A percentile compares a stretch with the other conserved stretches of the same genome.
phyloP scores from a whole-genome alignment of 371 early-diverging fungal genomes.

The Mortierella sp. region DNA sequence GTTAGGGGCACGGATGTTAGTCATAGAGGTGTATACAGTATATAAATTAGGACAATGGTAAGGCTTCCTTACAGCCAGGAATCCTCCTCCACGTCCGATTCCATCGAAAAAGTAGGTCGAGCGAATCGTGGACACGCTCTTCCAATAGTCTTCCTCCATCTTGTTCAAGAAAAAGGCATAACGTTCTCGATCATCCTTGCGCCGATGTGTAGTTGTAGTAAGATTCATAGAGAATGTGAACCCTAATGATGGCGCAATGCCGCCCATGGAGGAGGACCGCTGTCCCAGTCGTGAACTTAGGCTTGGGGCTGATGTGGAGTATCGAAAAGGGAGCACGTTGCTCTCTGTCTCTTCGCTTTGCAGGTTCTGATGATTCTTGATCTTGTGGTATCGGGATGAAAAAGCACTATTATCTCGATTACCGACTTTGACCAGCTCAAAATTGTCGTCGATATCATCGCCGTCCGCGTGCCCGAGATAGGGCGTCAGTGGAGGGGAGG shows the following conservation, averaged over 20 bases:
- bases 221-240: slow-evolving; percentile 32
- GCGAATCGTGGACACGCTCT: slow-evolving; percentile 46
- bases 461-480: slow-evolving; percentile 14
- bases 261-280: slow-evolving; percentile 5
- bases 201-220: not conserved
- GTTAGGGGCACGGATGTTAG: too few species aligned
- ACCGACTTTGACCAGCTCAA: not conserved
- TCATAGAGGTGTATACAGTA: not conserved
- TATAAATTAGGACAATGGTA: not conserved
- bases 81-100: slow-evolving; percentile 52
- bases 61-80: slow-evolving; percentile 34
- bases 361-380: not conserved
- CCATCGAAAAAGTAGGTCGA: slow-evolving; percentile 53
- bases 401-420: slow-evolving; percentile 7
- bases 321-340: slow-evolving; percentile 1
- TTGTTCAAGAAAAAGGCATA: slow-evolving; percentile 16
- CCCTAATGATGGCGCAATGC: slow-evolving; percentile 7
- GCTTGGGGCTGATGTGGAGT: slow-evolving; percentile 34
- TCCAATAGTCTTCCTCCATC: slow-evolving; percentile 47
- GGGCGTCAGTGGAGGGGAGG: slow-evolving; percentile 41
- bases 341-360: not conserved
- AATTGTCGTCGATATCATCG: slow-evolving; percentile 1
- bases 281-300: slow-evolving; percentile 4
- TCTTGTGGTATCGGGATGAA: slow-evolving; percentile 19
- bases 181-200: slow-evolving; percentile 28